phyloP scores from a whole-genome alignment of 2,329 filamentous ascomycete species.

The Paraphaeosphaeria sporulosa region DNA sequence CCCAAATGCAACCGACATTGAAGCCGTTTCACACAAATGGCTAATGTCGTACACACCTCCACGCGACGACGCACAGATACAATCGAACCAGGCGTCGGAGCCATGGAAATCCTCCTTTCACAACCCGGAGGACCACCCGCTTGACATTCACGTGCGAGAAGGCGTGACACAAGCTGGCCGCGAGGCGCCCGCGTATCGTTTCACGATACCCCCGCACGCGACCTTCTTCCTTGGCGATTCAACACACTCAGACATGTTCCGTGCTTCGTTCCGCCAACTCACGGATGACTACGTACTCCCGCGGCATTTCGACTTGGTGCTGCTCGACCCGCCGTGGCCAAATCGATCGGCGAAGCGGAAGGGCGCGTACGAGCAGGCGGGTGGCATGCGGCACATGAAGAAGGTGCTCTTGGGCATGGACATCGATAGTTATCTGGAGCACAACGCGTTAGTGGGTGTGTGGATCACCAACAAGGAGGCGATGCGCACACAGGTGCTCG shows the following conservation, averaged over 20 bases:
- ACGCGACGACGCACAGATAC: constrained; percentile 25
- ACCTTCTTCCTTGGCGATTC: constrained; percentile 61
- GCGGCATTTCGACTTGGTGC: constrained; percentile 68
- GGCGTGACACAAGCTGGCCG: constrained; percentile 15
- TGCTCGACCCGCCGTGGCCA: constrained; percentile 83
- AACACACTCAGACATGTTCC: constrained; percentile 44
- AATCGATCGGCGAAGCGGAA: constrained; percentile 75
- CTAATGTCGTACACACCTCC: constrained; percentile 32
- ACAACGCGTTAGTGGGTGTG: constrained; percentile 65
- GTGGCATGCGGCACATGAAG: constrained; percentile 57
- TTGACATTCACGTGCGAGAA: constrained; percentile 34
- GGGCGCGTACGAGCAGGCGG: constrained; percentile 56
- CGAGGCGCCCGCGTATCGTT: constrained; percentile 33
- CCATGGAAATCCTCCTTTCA: constrained; percentile 41
- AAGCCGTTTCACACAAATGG: constrained; percentile 32
- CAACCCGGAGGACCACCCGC: constrained; percentile 34
- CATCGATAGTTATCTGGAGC: constrained; percentile 53
- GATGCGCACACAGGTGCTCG: constrained; percentile 63
- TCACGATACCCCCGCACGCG: constrained; percentile 59
- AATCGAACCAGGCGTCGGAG: constrained; percentile 18
- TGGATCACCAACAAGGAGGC: constrained; percentile 80
- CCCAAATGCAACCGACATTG: constrained; percentile 25
- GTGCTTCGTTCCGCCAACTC: constrained; percentile 44
- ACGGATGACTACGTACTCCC: constrained; percentile 52
- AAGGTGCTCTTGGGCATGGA: constrained; percentile 52